Evolutionary conservation across 169 alveolate species (phyloP), one percentile per base, ranked within the genome.

Genomic region (Plasmodium adleri): DNA sequence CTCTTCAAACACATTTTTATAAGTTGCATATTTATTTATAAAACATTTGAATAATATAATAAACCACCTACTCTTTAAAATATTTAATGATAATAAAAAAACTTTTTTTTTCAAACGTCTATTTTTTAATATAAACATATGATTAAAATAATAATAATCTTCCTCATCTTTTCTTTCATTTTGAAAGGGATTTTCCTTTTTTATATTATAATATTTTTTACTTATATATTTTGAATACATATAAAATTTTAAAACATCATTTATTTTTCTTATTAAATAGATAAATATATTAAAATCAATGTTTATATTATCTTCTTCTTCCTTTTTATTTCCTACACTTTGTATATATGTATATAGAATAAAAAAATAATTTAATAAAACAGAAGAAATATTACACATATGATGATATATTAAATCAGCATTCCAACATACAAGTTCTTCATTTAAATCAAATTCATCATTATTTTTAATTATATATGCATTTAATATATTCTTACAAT

Each of bases 51-150:
- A 17, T 24, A 86, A 60, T 22, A 47, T 70, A 49, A 17, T 22
- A 72, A 86, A 86, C 50, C 26, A 86, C 20, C 49, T 87, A 12
- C 58, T 71, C 50, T 86, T 86, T 28, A 59, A 71, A 58, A 86
- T 86, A 20, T 86, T 52, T 17, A 86, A 20, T 49, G 72, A 72
- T 10, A 26, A 39, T 32, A 54, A 26, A 72, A 73, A 86, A 32
- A 10, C 52, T 15, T 32, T 58, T 32, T 22, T 67, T 4, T 66
- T 17, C 54, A 86, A 60, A 17, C 24, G 58, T 43, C 68, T 62
- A 26, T 71, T 17, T 54, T 72, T 72, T 86, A 24, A 28, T 22
- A 86, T 13, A 66, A 72, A 86, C 47, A 39, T 39, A 24, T 39
- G 24, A 26, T 71, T 86, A 24, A 59, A 62, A 45, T 28, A 43